phyloP scores from a whole-genome alignment of 805 yeast species.

The Yarrowia keelungensis region DNA sequence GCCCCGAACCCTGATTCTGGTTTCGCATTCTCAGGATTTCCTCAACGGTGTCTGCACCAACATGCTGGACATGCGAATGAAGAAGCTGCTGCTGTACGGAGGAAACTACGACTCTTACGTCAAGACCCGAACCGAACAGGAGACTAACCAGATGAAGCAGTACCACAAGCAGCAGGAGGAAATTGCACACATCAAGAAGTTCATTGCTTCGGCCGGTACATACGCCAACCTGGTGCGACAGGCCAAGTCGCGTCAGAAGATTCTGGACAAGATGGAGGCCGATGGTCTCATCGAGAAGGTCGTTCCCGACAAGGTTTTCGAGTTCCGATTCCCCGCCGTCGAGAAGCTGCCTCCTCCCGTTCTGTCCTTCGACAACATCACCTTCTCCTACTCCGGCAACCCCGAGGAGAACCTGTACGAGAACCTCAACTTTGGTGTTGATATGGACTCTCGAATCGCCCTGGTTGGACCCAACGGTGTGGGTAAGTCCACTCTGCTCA shows the following conservation, averaged over 20 bases:
- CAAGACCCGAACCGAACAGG: constrained; percentile 92
- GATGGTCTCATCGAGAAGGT: constrained; percentile 93
- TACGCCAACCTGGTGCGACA: constrained; percentile 98
- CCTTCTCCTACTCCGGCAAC: constrained; percentile 80
- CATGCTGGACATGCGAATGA: constrained; percentile 96
- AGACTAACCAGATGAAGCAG: constrained; percentile 97
- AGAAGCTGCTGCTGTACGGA: constrained; percentile 79
- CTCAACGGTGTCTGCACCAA: constrained; percentile 97
- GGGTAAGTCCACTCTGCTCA: constrained; percentile 95
- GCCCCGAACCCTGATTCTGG: constrained; percentile 91
- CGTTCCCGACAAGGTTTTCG: constrained; percentile 88
- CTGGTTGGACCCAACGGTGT: constrained; percentile 99
- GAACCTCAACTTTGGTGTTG: constrained; percentile 94
- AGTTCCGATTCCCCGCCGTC: constrained; percentile 92
- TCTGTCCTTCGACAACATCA: constrained; percentile 91
- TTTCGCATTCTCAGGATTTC: constrained; percentile 99
- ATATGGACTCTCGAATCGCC: constrained; percentile 98
- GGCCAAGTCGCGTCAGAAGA: constrained; percentile 99
- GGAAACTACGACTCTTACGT: constrained; percentile 98
- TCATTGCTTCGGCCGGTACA: constrained; percentile 99
- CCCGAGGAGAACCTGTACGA: constrained; percentile 88
- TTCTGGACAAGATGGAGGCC: constrained; percentile 99
- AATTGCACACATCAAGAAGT: constrained; percentile 96
- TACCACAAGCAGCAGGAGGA: constrained; percentile 98
- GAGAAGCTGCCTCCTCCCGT: constrained; percentile 99